Evolutionary conservation across 106 monocot genomes (phyloP).

Genomic region (Dendrobium nobile): DNA sequence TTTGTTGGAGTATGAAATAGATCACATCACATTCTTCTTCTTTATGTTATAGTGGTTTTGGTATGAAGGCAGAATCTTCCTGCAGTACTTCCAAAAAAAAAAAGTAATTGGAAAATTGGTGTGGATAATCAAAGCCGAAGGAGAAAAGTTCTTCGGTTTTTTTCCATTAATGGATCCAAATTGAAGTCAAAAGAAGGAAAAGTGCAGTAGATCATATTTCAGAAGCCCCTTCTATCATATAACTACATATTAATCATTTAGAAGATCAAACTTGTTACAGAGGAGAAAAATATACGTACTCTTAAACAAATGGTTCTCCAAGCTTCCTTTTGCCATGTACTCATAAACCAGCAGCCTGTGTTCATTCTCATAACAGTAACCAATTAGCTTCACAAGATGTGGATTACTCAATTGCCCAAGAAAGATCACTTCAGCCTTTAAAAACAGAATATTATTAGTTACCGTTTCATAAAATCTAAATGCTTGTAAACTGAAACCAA

Average conservation of each 20-base stretch:
- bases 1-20: background rate
- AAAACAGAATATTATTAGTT: background rate
- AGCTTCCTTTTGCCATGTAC: conserved; percentile 72
- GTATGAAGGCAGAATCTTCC: background rate
- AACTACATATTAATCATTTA: background rate
- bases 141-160: background rate
- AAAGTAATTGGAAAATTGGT: background rate
- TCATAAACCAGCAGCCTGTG: conserved; percentile 80
- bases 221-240: background rate
- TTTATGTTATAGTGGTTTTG: background rate
- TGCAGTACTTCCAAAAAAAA: background rate
- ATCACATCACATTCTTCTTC: background rate
- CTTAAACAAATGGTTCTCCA: conserved; percentile 84
- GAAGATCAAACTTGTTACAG: background rate
- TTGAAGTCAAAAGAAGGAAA: background rate
- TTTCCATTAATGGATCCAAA: background rate
- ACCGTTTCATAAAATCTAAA: background rate
- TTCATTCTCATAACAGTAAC: conserved; percentile 77
- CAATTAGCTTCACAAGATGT: conserved; percentile 76
- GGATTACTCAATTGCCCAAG: conserved; percentile 75
- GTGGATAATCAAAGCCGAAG: background rate
- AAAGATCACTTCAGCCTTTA: conserved; percentile 74
- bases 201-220: background rate
- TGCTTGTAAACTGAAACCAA: background rate
- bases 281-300: conserved; percentile 26